Conservation (phyloP, 2,329 filamentous ascomycete genomes). For the Paramyrothecium roridum region DNA sequence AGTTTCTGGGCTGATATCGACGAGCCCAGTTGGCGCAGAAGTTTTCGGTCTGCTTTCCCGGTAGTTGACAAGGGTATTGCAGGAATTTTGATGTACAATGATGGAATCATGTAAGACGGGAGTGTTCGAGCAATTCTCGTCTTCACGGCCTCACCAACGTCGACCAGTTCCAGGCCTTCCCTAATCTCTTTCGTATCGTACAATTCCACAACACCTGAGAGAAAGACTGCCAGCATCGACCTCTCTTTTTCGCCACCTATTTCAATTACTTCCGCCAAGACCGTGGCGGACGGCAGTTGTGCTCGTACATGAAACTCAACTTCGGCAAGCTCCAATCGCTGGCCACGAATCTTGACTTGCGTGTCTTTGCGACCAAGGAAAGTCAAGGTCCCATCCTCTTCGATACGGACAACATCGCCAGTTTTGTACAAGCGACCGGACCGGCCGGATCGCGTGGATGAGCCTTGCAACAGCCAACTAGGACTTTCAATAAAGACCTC, state of each 20-base stretch:
- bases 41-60: conserved; percentile 11
- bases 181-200: not conserved
- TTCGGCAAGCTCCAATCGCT: conserved; percentile 40
- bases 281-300: not conserved
- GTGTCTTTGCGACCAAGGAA: conserved; percentile 49
- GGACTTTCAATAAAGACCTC: not conserved
- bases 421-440: conserved; percentile 36
- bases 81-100: conserved; percentile 8
- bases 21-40: conserved; percentile 6
- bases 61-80: conserved; percentile 9
- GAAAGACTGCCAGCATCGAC: not conserved
- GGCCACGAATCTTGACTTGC: conserved; percentile 55
- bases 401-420: conserved; percentile 42
- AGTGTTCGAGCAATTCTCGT: conserved; percentile 6
- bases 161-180: conserved; percentile 1
- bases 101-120: conserved; percentile 12
- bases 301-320: conserved; percentile 11
- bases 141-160: not conserved
- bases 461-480: not conserved
- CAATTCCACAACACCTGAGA: not conserved
- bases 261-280: not conserved
- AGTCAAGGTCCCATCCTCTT: conserved; percentile 25
- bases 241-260: conserved; percentile 3
- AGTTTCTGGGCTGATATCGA: not conserved
- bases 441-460: not conserved